phyloP scores from a whole-genome alignment of 202 grass and related monocot species.

The Schoenoplectus triqueter region DNA sequence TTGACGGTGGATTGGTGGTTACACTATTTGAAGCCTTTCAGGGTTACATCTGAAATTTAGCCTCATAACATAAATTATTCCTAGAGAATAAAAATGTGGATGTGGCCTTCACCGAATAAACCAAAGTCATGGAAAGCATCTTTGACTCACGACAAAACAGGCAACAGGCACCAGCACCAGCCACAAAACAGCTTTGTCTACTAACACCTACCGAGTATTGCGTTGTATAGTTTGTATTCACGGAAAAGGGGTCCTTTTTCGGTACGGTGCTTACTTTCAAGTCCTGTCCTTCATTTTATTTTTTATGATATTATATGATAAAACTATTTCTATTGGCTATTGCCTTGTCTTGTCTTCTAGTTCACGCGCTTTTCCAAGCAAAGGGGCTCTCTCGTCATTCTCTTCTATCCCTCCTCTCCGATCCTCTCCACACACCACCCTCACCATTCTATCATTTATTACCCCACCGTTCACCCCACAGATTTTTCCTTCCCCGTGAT shows the following conservation, averaged over 20 bases:
- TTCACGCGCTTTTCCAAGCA: no score
- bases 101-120: conserved; percentile 32
- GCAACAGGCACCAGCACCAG: no score
- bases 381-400: conserved; percentile 39
- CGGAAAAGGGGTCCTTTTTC: conserved; percentile 42
- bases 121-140: not conserved
- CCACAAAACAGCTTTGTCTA: no score
- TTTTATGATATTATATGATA: not conserved
- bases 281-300: not conserved
- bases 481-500: not conserved
- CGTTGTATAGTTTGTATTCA: conserved; percentile 15
- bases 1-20: no score
- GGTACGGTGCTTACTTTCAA: conserved; percentile 36
- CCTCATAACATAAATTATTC: not conserved
- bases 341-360: no score
- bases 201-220: no score
- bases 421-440: not conserved
- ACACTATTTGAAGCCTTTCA: not conserved
- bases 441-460: not conserved
- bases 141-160: not conserved
- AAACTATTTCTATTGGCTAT: no score
- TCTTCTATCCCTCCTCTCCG: not conserved
- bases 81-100: not conserved
- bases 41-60: not conserved
- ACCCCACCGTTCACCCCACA: not conserved